Conservation (phyloP, 306 rosid genomes). For the Dalbergia oliveri region DNA sequence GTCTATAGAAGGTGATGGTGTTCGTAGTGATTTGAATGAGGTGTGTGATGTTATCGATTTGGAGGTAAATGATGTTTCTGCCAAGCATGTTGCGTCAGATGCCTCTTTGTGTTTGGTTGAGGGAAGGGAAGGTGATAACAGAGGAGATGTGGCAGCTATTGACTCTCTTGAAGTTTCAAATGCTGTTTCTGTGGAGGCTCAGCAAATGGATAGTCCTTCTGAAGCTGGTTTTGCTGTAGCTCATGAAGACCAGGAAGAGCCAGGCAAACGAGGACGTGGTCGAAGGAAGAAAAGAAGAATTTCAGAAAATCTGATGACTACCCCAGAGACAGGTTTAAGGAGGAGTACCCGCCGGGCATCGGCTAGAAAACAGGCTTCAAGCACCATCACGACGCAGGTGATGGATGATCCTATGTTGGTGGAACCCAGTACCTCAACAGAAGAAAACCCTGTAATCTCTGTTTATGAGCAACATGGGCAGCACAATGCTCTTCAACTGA, state of each 20-base stretch:
- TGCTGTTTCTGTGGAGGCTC: slow-evolving; percentile 50
- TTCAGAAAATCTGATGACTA: slow-evolving; percentile 49
- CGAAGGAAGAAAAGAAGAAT: slow-evolving; percentile 73
- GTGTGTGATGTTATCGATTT: slow-evolving; percentile 34
- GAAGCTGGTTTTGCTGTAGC: slow-evolving; percentile 56
- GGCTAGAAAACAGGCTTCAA: slow-evolving; percentile 53
- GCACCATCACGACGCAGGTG: slow-evolving; percentile 37
- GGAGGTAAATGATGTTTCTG: slow-evolving; percentile 38
- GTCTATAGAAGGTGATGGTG: slow-evolving; percentile 45
- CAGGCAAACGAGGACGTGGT: slow-evolving; percentile 55
- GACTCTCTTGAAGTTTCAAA: slow-evolving; percentile 46
- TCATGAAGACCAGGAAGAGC: slow-evolving; percentile 54
- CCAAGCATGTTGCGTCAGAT: slow-evolving; percentile 36
- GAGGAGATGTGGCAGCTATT: slow-evolving; percentile 51
- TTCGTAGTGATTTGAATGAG: slow-evolving; percentile 49
- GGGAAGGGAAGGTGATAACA: slow-evolving; percentile 47
- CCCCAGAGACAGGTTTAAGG: slow-evolving; percentile 75
- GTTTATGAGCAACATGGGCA: slow-evolving; percentile 59
- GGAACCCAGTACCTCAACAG: slow-evolving; percentile 64
- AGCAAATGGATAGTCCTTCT: slow-evolving; percentile 55
- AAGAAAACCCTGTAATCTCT: slow-evolving; percentile 61
- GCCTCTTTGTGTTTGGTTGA: slow-evolving; percentile 49
- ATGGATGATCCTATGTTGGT: slow-evolving; percentile 56
- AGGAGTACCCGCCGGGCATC: slow-evolving; percentile 94
- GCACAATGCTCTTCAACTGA: slow-evolving; percentile 51